phyloP scores from a whole-genome alignment of 2,329 filamentous ascomycete genomes.

The Lachnellula occidentalis region DNA sequence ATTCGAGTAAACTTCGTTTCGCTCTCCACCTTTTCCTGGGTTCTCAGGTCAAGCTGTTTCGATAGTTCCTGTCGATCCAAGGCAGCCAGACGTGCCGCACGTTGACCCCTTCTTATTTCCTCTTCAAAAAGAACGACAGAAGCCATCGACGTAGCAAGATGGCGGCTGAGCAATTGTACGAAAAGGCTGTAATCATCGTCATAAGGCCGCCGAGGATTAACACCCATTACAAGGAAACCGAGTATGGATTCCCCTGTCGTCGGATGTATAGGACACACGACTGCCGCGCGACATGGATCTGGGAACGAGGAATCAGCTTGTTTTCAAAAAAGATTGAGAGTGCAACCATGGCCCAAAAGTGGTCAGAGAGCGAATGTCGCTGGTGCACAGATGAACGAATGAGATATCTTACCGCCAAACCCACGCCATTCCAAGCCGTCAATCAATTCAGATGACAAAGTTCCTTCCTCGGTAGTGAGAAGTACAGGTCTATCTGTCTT shows the following conservation, averaged over 20 bases:
- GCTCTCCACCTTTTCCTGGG: conserved; percentile 57
- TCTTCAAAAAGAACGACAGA: conserved; percentile 80
- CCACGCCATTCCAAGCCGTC: conserved; percentile 65
- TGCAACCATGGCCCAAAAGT: too few species aligned
- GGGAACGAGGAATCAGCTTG: too few species aligned
- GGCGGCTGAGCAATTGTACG: conserved; percentile 66
- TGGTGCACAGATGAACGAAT: too few species aligned
- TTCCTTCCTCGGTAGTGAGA: conserved; percentile 60
- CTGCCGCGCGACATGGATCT: conserved; percentile 60
- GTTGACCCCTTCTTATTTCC: conserved; percentile 69
- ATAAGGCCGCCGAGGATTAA: conserved; percentile 73
- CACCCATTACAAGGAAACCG: conserved; percentile 72
- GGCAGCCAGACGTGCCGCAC: conserved; percentile 67
- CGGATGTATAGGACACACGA: conserved; percentile 74
- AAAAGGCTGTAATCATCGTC: conserved; percentile 78
- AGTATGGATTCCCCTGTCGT: conserved; percentile 67
- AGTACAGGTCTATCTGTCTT: conserved; percentile 61
- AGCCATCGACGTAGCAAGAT: conserved; percentile 73
- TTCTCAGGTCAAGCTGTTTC: conserved; percentile 63
- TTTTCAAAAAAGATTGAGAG: too few species aligned
- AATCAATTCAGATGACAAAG: conserved; percentile 58
- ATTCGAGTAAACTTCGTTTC: conserved; percentile 78
- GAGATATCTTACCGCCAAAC: conserved; percentile 44
- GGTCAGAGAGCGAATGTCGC: too few species aligned
- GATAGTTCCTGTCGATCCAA: conserved; percentile 73